Evolutionary conservation across 306 rosid genomes (phyloP), one percentile per base, ranked within the genome.

Genomic region (Spatholobus suberectus): DNA sequence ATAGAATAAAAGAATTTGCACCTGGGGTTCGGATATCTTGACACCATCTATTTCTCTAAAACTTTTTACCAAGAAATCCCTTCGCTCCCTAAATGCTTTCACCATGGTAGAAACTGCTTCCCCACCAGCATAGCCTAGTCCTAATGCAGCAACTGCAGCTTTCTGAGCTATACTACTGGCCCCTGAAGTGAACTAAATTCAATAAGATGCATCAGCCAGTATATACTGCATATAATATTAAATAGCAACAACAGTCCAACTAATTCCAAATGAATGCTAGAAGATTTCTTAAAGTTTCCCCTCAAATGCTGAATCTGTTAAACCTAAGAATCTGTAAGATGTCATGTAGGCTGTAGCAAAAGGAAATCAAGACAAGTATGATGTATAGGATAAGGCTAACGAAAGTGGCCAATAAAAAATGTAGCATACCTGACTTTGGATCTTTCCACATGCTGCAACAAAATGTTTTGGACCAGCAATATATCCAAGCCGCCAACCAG

Each of bases 401-500:
- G 4, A 40, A 70, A 40, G 41, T n/a, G 74, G 15, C 47, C 35
- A 51, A 74, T 18, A 26, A 71, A 77, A 54, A 73, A 80, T 74
- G 35, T 5, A 35, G 81, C 54, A 75, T 84, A 96, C 99, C 98
- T 94, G 99, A 90, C 98, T 94, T 86, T 96, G 99, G 69, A 96
- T 78, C 87, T 96, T 96, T 81, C 85, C 89, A 51, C 97, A 91
- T 17, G 99, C 99, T 3, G 91, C 52, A 54, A 91, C 83, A 81
- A 94, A 96, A 86, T 96, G 98, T 81, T 92, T 96, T 46, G 99
- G 98, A 78, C 97, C 99, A 81, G 98, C 98, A 70, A 96, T 3
- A 89, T 94, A 96, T 76, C 99, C 98, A 82, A 94, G 97, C 46
- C 99, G 88, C 99, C 98, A 96, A 85, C 99, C 99, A 63, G 99